Evolutionary conservation across 441 rosid genomes (phyloP).

Genomic region (Erysimum pusillum): DNA sequence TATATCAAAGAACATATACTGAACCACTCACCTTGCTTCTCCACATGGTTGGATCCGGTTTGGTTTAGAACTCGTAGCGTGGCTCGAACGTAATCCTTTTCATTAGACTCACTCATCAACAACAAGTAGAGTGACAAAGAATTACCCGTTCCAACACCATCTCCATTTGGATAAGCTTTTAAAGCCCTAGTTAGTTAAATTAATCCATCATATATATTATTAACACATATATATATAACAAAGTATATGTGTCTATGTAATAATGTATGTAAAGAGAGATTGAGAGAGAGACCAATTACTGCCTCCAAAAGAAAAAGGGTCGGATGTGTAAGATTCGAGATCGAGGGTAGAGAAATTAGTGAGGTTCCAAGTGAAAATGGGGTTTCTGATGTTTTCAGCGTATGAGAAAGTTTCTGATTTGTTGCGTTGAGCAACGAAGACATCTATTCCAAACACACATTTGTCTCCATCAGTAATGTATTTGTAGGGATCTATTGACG

Average conservation of each 20-base stretch:
- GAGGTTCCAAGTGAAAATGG: constrained; percentile 16
- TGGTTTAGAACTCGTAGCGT: constrained; percentile 31
- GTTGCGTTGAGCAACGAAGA: no score
- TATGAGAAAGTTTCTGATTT: no score
- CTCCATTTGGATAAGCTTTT: constrained; percentile 36
- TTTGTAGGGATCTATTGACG: accelerated
- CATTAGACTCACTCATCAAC: constrained; percentile 10
- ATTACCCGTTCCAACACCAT: constrained; percentile 19
- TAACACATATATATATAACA: background rate
- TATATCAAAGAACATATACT: constrained; percentile 1
- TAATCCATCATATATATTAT: background rate
- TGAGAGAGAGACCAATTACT: constrained; percentile 32
- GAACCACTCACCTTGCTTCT: constrained; percentile 20
- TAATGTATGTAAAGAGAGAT: background rate
- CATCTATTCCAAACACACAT: constrained; percentile 27
- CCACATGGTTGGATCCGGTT: constrained; percentile 2
- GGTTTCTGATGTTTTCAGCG: no score
- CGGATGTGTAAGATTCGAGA: constrained; percentile 17
- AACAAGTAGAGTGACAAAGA: constrained; percentile 36
- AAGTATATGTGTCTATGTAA: background rate
- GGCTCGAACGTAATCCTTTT: constrained; percentile 26
- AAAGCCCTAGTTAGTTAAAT: constrained; percentile 13
- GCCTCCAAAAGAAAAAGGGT: constrained; percentile 12
- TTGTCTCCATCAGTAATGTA: background rate
- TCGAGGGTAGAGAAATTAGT: background rate